Base-by-base conservation (phyloP, 495 filamentous ascomycete genomes). In the Xylaria longipes region DNA sequence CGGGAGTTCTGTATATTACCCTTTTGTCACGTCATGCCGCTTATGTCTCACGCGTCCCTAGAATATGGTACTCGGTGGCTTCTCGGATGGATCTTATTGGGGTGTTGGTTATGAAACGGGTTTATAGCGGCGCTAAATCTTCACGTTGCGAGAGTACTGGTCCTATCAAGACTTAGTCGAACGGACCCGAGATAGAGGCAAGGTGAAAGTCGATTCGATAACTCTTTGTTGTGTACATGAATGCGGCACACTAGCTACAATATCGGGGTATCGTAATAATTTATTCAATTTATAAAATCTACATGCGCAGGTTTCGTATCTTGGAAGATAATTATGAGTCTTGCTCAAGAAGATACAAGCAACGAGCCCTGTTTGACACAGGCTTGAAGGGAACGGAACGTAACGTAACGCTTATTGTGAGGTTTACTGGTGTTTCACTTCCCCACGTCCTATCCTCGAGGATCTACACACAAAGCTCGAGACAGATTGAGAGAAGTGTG, bases 1-100 rank as follows among this genome's bases (percentile, higher is more conserved):
- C 69, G 70, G 74, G 76, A 75, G 76, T 76, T 78, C 76, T 76
- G 74, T 77, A 76, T 75, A 76, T 76, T 76, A 76, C 58, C 74
- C 69, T 74, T 72, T 73, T 75, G 76, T 78, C 67, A 64, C 62
- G 71, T 70, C 61, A 69, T 68, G 73, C 74, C 70, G 76, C 50
- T 77, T 74, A 74, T 71, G 73, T 64, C 67, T 61, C 45, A 54
- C 5, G 5, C 65, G 0, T 45, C 67, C 74, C 35, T 52, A 14
- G 22, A 58, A 77, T 74, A 73, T 69, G 58, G 62, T 62, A 57
- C 27, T 71, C 20, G 48, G 52, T 31, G 62, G 52, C 12, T 43
- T 46, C n/a, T 65, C 58, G 60, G 39, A 60, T 65, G 69, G 50
- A 66, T 5, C 29, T 43, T 50, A 37, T 41, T 71, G 54, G 61